phyloP scores from a whole-genome alignment of 805 yeast species.

The Starmerella floricola region DNA sequence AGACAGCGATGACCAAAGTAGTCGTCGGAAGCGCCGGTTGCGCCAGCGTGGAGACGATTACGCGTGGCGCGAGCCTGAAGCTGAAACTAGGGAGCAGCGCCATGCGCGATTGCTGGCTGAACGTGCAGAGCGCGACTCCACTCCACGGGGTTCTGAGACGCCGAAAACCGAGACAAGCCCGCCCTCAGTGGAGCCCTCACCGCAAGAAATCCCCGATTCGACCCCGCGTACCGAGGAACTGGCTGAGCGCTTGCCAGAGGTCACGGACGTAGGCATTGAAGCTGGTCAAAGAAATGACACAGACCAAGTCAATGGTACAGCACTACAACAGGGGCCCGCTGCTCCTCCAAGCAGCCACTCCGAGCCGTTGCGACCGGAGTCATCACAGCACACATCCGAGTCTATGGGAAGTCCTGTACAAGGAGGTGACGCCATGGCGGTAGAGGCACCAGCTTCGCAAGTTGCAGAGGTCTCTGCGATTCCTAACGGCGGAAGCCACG shows the following conservation, averaged over 20 bases:
- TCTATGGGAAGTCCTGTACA: no score
- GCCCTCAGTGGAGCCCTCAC: not conserved
- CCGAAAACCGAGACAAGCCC: not conserved
- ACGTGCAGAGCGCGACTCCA: constrained; percentile 11
- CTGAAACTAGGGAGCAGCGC: constrained; percentile 20
- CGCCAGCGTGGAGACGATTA: constrained; percentile 13
- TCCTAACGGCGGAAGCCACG: not conserved
- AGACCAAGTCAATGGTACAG: no score
- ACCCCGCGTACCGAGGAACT: no score
- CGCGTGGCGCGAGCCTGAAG: constrained; percentile 18
- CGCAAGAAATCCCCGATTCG: no score
- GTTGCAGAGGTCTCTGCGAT: not conserved
- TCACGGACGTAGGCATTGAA: no score
- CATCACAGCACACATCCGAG: no score
- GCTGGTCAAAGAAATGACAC: no score
- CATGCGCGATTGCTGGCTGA: constrained; percentile 20
- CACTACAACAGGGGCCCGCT: no score
- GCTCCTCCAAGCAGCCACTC: no score
- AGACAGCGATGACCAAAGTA: constrained; percentile 2
- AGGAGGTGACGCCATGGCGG: no score
- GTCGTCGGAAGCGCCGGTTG: constrained; percentile 10
- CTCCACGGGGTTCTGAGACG: not conserved
- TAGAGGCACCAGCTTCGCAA: not conserved
- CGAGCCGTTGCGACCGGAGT: no score
- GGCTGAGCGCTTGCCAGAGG: no score